Base-by-base conservation (phyloP, 345 rosid genomes). In the Populus euphratica region DNA sequence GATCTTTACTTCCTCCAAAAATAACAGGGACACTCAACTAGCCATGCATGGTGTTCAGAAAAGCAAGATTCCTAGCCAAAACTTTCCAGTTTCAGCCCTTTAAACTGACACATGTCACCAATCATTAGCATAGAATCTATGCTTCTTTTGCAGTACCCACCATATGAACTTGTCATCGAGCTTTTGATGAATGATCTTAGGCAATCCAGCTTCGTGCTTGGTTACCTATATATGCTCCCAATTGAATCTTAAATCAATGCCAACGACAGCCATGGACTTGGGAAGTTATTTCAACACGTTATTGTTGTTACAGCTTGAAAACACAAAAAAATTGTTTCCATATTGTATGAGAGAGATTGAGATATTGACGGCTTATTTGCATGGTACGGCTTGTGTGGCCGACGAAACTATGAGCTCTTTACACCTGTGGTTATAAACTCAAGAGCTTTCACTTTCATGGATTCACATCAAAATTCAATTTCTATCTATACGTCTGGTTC, bases 401-500 rank as follows among this genome's bases (percentile, higher is more conserved):
- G 25, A 75, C 59, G 67, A 68, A 68, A 78, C 70, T 35, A 17
- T 49, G 2, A 11, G 5, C 36, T 72, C 75, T 44, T 43, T 64
- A 79, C 82, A 81, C 59, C 12, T 69, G 85, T 80, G 85, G 87
- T 38, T 70, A 75, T 14, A 79, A 72, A 59, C 63, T 71, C n/a
- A 8, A 16, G 35, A 69, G 72, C 70, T 83, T 83, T 81, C 86
- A 41, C 74, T 80, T 78, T 82, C 86, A 76, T 56, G 70, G 49
- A 27, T 62, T 62, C 27, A 56, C 11, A 59, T 44, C 27, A 35
- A 44, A 25, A 63, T 36, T 27, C 70, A 29, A 52, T 12, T 56
- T n/a, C 14, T 20, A 36, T 12, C 67, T 70, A 18, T 5, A 65
- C 31, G 71, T 39, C 2, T 3, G 10, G 50, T 21, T 13, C 17